These are phyloP conservation scores for Eucalyptus tenuipes DNA, from an alignment of 345 rosid species.

Conservation along the genomic window DNA sequence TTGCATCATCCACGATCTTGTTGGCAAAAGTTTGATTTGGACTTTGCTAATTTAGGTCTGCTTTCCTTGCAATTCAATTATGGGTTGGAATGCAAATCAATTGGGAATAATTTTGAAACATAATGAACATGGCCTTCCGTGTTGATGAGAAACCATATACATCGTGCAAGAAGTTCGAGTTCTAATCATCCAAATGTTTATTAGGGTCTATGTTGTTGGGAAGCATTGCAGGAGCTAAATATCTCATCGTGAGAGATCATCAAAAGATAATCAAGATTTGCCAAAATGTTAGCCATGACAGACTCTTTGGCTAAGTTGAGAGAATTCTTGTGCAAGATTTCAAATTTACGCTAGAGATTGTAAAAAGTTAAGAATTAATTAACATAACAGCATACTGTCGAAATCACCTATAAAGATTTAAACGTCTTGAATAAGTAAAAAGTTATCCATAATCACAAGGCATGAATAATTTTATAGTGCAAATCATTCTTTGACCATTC, in stretches of 20 bases:
- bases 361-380: neutral
- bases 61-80: neutral
- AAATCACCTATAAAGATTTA: neutral
- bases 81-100: neutral
- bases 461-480: neutral
- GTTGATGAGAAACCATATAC: neutral
- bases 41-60: neutral
- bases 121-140: neutral
- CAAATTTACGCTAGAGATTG: no score
- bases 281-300: neutral
- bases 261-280: neutral
- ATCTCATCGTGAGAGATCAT: neutral
- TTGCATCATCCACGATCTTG: neutral
- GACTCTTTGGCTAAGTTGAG: neutral
- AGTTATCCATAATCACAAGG: neutral
- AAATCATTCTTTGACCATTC: neutral
- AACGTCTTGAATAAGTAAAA: fast-evolving
- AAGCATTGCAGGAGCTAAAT: neutral
- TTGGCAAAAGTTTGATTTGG: neutral
- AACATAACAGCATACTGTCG: neutral
- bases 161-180: neutral
- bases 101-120: neutral
- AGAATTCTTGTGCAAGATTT: neutral
- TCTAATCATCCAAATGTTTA: neutral
- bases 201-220: neutral